A percentile compares a stretch with the other conserved stretches of the same genome.
Conservation (phyloP, 2,329 filamentous ascomycete species). For the Penicillium sclerotigenum region DNA sequence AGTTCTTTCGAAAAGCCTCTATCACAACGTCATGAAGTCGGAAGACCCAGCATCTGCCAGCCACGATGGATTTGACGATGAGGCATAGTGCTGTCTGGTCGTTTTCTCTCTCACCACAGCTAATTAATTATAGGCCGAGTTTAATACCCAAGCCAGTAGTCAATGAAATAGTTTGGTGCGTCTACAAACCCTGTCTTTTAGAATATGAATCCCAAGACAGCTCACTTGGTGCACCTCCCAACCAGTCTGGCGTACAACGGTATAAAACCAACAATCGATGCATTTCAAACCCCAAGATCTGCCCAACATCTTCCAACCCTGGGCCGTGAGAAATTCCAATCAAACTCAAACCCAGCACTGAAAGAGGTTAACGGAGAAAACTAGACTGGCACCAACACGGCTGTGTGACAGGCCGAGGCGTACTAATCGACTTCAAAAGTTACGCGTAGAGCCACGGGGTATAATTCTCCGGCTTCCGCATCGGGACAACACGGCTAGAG, state of each 20-base stretch:
- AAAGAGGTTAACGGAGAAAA: slow-evolving; percentile 10
- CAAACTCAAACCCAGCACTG: neutral
- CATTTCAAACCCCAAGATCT: slow-evolving; percentile 11
- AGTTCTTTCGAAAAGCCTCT: slow-evolving; percentile 33
- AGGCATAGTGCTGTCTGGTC: slow-evolving; percentile 21
- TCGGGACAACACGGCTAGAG: slow-evolving; percentile 17
- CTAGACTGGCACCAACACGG: slow-evolving; percentile 44
- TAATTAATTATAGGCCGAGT: slow-evolving; percentile 25
- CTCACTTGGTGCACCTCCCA: slow-evolving; percentile 21
- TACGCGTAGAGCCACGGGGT: slow-evolving; percentile 58
- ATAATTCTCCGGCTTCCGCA: slow-evolving; percentile 45
- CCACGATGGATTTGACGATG: slow-evolving; percentile 44
- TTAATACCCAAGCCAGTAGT: slow-evolving; percentile 47
- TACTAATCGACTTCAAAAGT: slow-evolving; percentile 53
- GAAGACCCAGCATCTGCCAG: slow-evolving; percentile 34
- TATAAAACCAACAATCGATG: slow-evolving; percentile 24
- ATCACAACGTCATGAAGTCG: slow-evolving; percentile 28
- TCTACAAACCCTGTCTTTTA: slow-evolving; percentile 18
- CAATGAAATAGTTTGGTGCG: slow-evolving; percentile 49
- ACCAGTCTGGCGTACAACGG: slow-evolving; percentile 35
- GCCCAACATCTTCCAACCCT: slow-evolving; percentile 23
- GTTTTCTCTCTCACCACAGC: neutral
- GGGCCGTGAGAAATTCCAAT: slow-evolving; percentile 11
- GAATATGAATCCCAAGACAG: slow-evolving; percentile 3
- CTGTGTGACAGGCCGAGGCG: slow-evolving; percentile 49